Conservation (phyloP, 176 grass and related monocot genomes). For the Cocos nucifera region DNA sequence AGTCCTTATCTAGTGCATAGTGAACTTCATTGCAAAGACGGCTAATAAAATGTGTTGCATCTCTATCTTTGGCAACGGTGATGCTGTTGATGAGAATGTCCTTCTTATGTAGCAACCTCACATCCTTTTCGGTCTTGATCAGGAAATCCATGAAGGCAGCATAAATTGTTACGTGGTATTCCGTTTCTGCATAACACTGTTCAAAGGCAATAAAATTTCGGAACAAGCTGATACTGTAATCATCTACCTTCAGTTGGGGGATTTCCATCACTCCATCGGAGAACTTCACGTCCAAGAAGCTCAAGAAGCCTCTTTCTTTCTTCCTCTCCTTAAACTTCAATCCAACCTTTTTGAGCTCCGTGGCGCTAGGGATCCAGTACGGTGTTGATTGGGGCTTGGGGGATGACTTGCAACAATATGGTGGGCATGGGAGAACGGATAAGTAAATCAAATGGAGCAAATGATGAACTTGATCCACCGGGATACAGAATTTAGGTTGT, state of each 20-base stretch:
- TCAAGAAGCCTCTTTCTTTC: neutral
- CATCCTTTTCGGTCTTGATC: neutral
- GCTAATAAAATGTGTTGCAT: neutral
- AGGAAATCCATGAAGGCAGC: neutral
- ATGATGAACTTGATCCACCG: neutral
- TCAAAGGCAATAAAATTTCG: constrained; percentile 16
- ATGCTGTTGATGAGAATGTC: neutral
- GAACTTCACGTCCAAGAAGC: constrained; percentile 14
- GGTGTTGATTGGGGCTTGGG: too few relatives aligned
- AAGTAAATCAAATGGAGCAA: constrained; percentile 2
- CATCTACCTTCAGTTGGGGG: neutral
- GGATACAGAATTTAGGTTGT: neutral
- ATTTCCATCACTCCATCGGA: constrained; percentile 6
- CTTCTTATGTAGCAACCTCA: neutral
- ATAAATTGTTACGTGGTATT: too few relatives aligned
- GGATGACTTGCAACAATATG: neutral
- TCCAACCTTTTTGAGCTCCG: neutral
- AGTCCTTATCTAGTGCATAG: too few relatives aligned
- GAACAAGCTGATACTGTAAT: neutral
- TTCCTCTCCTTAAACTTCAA: neutral
- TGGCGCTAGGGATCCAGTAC: neutral
- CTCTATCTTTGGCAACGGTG: neutral
- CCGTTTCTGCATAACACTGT: neutral
- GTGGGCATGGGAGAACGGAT: neutral
- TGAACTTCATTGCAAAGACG: too few relatives aligned